Conservation (phyloP, 2,329 filamentous ascomycete genomes). For the Neofusicoccum parvum region DNA sequence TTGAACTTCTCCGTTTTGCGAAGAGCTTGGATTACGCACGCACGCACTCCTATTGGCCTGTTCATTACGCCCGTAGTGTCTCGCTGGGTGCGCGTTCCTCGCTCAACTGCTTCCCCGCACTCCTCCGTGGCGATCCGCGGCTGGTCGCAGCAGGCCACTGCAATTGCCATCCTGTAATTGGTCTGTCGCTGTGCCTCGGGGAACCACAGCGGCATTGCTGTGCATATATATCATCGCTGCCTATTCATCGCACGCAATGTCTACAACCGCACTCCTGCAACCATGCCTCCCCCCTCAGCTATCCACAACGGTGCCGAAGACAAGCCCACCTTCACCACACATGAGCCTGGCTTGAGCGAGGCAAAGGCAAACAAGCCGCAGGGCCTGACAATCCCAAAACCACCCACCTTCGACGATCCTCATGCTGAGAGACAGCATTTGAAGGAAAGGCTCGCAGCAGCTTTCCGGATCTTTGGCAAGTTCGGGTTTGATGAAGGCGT, state of each 20-base stretch:
- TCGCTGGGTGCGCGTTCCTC: neutral
- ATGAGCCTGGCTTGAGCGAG: conserved; percentile 36
- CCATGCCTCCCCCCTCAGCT: conserved; percentile 13
- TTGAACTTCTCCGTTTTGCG: neutral
- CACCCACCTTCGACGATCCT: conserved; percentile 40
- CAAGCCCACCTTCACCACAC: conserved; percentile 33
- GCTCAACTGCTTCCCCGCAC: neutral
- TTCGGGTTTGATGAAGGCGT: conserved; percentile 49
- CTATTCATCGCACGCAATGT: neutral
- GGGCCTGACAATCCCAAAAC: conserved; percentile 28
- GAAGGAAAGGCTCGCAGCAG: conserved; percentile 41
- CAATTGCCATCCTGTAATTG: neutral
- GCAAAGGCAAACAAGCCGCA: conserved; percentile 30
- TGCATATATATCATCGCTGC: neutral
- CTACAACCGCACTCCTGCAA: neutral
- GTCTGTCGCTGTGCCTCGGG: neutral
- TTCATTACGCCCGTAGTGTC: neutral
- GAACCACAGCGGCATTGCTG: too few relatives aligned
- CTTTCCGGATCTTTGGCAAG: conserved; percentile 43
- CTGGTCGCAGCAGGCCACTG: neutral
- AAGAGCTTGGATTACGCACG: neutral
- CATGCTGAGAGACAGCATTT: conserved; percentile 41
- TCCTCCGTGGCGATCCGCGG: neutral
- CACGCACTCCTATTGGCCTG: too few relatives aligned
- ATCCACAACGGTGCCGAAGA: conserved; percentile 8